Percentiles rank a stretch among this genome's conserved stretches.
Evolutionary conservation across 2,329 filamentous ascomycete species (phyloP).

Genomic region (Sclerotinia minor): DNA sequence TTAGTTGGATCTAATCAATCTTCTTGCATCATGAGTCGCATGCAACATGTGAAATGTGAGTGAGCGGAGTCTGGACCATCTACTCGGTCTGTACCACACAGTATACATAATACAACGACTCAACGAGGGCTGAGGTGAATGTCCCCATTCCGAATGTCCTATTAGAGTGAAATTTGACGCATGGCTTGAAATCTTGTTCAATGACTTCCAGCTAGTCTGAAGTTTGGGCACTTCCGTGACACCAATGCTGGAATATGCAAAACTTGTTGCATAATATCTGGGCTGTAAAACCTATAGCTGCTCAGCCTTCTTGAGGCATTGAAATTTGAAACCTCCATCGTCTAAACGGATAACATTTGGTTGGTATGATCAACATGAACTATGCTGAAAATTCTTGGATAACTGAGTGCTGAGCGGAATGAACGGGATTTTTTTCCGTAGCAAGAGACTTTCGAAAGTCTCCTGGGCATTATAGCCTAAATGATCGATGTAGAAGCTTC

Average conservation of each 20-base stretch:
- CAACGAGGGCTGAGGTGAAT: not conserved
- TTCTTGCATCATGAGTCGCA: not conserved
- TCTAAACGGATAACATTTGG: not conserved
- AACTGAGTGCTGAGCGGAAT: too few relatives aligned
- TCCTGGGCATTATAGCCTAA: not conserved
- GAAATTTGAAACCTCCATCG: not conserved
- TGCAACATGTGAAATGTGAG: not conserved
- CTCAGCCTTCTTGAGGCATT: not conserved
- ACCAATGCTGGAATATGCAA: constrained; percentile 5
- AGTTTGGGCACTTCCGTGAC: not conserved
- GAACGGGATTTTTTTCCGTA: not conserved
- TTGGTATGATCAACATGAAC: not conserved
- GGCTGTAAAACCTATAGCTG: not conserved
- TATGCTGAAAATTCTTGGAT: not conserved
- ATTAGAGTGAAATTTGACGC: not conserved
- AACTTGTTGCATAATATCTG: not conserved
- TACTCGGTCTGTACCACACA: constrained; percentile 6
- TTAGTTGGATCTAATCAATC: constrained; percentile 15
- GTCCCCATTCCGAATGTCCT: not conserved
- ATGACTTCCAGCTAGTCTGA: not conserved
- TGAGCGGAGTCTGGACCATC: not conserved
- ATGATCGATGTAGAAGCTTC: constrained; percentile 5
- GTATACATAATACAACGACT: too few relatives aligned
- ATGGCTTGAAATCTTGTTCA: constrained; percentile 3
- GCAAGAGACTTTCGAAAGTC: too few relatives aligned